Evolutionary conservation across 768 basidiomycete genomes (phyloP), one percentile per base, ranked within the genome.

Genomic region (Tylopilus vinaceipallidus): DNA sequence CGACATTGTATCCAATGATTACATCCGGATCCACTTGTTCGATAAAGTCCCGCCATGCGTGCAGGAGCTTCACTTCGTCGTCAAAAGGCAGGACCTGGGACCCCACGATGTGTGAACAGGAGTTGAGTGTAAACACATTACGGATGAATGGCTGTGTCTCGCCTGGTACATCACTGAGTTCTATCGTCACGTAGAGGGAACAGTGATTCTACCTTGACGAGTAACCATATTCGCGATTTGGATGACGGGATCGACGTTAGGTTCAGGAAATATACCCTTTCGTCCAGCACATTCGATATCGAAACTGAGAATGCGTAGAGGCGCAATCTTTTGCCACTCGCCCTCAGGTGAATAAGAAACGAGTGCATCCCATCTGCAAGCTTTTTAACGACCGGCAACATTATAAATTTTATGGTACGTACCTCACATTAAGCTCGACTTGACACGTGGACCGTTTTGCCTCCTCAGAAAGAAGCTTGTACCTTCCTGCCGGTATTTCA

Each of bases 201-300:
- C 3, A 8, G 34, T 2, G 22, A 26, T 3, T 14, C 56, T 72
- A 92, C 95, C 95, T 80, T 99, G 97, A 5, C 89, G 79, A 30
- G 95, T 98, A 11, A 98, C 95, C 97, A 98, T 98, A 67, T 92
- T 97, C 1, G 95, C 97, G 52, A 98, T 98, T 63, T 98, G 97
- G 59, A 98, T 98, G 47, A 99, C 92, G 9, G 95, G 95, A 68
- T 99, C 97, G 26, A 78, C 66, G 10, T 84, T 74, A 8, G 97
- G 78, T 62, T 98, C 97, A 0, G 97, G 97, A 63, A 99, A 99
- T 57, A 98, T 88, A 26, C 97, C 97, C 62, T 98, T 98, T 22
- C 97, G 75, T 19, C 97, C 97, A 0, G 97, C 97, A 69, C 97
- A 99, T 71, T 99, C 97, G 59, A 99, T 98, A 81, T 99, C 97